Evolutionary conservation across 2,329 filamentous ascomycete species (phyloP), one percentile per base, ranked within the genome.

Genomic region (Diaporthe australafricana): DNA sequence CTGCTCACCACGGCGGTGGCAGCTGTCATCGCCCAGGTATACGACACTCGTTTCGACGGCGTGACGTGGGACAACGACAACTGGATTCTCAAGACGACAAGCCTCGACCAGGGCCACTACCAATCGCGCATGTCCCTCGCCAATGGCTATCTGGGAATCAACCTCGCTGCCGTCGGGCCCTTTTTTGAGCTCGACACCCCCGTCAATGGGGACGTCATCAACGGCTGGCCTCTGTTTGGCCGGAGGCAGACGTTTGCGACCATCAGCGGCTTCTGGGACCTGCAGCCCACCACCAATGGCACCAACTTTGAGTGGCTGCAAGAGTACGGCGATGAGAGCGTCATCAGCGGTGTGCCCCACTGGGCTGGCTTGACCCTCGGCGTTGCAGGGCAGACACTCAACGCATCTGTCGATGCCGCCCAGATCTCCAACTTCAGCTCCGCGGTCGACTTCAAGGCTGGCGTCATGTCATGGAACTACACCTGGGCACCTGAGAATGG

Each of bases 331-430:
- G 92, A 88, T 71, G 92, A 94, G 76, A 92, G 89, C 75, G 90
- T 92, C 65, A 92, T 94, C 74, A 89, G 88, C 66, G 92, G 92
- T 30, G 86, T 94, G 20, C 92, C 92, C 8, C 92, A 94, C 77
- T 92, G 90, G 45, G 72, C 72, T 25, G 72, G 72, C 25, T 35
- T 73, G 50, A 73, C 70, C 3, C 83, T 93, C 22, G 85, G 90
- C 67, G 81, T 89, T 3, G 87, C 87, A 3, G 83, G 87, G 70
- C 81, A 83, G 11, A 85, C 88, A 60, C 83, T 94, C 40, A 87
- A 92, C 81, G 89, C 91, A 3, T 88, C 85, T 0, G 90, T 91
- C 2, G 84, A 89, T 57, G 86, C 85, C 40, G 81, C 81, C 0
- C 88, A 90, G 17, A 88, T 94, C 69, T 87, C 85, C 5, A 82